These are phyloP conservation scores for Claviceps africana DNA, from an alignment of 2,329 filamentous ascomycete genomes.

Conservation along the genomic window DNA sequence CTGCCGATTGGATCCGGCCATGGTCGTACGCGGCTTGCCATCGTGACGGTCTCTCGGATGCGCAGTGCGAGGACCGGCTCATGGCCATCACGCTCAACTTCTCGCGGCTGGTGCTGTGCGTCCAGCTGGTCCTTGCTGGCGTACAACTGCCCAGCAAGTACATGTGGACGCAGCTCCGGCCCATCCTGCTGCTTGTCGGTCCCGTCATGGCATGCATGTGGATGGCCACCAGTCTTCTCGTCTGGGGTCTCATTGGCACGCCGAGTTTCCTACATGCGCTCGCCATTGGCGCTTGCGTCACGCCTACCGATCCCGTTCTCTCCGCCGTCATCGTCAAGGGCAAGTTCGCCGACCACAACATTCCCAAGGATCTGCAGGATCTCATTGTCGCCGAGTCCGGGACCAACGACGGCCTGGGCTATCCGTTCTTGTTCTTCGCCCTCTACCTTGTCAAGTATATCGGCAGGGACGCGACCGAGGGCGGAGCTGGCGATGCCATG, in stretches of 20 bases:
- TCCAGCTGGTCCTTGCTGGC: slow-evolving; percentile 79
- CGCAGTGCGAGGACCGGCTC: slow-evolving; percentile 37
- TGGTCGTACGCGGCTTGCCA: slow-evolving; percentile 51
- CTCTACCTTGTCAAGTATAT: slow-evolving; percentile 71
- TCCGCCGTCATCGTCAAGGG: slow-evolving; percentile 88
- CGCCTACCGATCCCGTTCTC: slow-evolving; percentile 77
- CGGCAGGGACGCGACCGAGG: slow-evolving; percentile 41
- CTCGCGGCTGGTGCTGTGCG: slow-evolving; percentile 71
- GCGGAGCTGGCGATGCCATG: slow-evolving; percentile 53
- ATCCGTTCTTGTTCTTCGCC: slow-evolving; percentile 76
- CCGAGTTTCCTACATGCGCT: slow-evolving; percentile 65
- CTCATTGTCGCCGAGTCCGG: slow-evolving; percentile 74
- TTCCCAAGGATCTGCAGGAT: slow-evolving; percentile 66
- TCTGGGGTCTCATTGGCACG: slow-evolving; percentile 63
- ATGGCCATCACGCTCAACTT: slow-evolving; percentile 70
- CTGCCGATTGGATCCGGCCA: slow-evolving; percentile 60
- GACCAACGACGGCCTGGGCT: slow-evolving; percentile 78
- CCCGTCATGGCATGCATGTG: slow-evolving; percentile 83
- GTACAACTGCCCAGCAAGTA: slow-evolving; percentile 80
- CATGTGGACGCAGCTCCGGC: slow-evolving; percentile 63
- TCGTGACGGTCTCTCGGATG: slow-evolving; percentile 8
- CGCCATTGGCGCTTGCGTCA: slow-evolving; percentile 73
- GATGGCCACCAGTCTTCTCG: slow-evolving; percentile 62
- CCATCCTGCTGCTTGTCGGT: slow-evolving; percentile 59
- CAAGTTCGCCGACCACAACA: slow-evolving; percentile 82